These are phyloP conservation scores for Aspergillus chevalieri DNA, from an alignment of 2,329 filamentous ascomycete genomes.

Conservation along the genomic window DNA sequence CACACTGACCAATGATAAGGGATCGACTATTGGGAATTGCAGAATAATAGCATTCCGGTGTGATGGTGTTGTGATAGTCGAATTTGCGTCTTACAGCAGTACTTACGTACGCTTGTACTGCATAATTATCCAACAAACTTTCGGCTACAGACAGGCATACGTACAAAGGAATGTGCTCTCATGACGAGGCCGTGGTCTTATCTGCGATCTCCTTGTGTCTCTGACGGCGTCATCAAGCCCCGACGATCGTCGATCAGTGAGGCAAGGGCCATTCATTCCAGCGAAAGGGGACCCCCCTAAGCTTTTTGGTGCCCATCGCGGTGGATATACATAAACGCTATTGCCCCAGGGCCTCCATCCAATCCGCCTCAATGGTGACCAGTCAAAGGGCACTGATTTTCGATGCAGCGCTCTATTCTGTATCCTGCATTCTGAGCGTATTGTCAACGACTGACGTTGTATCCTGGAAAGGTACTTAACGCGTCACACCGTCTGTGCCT, in stretches of 20 bases:
- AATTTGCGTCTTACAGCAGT: not conserved
- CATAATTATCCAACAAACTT: not conserved
- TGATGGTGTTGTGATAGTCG: not conserved
- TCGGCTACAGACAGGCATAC: too few species aligned
- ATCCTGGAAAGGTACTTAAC: slow-evolving; percentile 12
- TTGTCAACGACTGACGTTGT: slow-evolving; percentile 2
- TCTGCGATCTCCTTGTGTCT: not conserved
- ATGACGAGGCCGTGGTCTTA: not conserved
- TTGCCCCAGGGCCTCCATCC: not conserved
- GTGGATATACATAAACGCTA: not conserved
- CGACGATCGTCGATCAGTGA: not conserved
- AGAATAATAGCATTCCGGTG: not conserved
- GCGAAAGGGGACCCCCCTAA: not conserved
- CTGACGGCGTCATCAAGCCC: not conserved
- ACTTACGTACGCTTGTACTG: not conserved
- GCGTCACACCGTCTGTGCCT: slow-evolving; percentile 18
- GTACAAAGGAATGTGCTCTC: not conserved
- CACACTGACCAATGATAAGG: too few species aligned
- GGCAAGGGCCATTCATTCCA: not conserved
- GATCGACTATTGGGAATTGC: not conserved
- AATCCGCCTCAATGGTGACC: not conserved
- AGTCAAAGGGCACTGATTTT: not conserved
- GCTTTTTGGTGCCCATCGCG: not conserved
- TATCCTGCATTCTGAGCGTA: not conserved
- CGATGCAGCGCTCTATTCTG: not conserved